phyloP scores from a whole-genome alignment of 2,329 filamentous ascomycete species.

The Colletotrichum kahawae region DNA sequence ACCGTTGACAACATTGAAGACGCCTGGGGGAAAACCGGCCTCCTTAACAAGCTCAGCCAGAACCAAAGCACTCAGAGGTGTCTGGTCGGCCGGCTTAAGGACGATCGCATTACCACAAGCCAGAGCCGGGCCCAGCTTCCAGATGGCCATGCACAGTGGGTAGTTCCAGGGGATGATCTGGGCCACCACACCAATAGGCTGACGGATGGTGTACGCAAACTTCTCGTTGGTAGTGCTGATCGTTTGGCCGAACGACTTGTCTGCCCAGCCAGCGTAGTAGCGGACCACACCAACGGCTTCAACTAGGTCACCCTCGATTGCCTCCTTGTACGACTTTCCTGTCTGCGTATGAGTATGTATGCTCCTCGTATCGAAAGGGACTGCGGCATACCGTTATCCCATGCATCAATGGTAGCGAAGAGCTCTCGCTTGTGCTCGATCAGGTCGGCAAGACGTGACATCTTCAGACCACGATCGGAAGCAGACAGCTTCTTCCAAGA shows the following conservation, averaged over 20 bases:
- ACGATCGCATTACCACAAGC: neutral
- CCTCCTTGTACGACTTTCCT: slow-evolving; percentile 67
- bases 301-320: slow-evolving; percentile 67
- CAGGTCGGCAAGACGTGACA: slow-evolving; percentile 73
- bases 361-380: neutral
- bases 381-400: slow-evolving; percentile 56
- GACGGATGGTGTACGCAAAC: slow-evolving; percentile 75
- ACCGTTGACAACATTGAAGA: slow-evolving; percentile 78
- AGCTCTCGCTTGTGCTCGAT: slow-evolving; percentile 65
- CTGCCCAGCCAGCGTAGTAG: slow-evolving; percentile 81
- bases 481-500: slow-evolving; percentile 72
- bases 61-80: neutral
- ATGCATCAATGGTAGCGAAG: slow-evolving; percentile 68
- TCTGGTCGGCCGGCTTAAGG: neutral
- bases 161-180: neutral
- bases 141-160: neutral
- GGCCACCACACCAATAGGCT: slow-evolving; percentile 73
- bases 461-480: slow-evolving; percentile 65
- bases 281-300: slow-evolving; percentile 54
- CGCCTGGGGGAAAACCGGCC: slow-evolving; percentile 79
- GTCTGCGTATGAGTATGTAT: neutral
- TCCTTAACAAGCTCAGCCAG: slow-evolving; percentile 74
- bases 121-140: slow-evolving; percentile 40
- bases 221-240: slow-evolving; percentile 74
- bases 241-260: slow-evolving; percentile 79